Evolutionary conservation across 2,329 filamentous ascomycete species (phyloP).

Genomic region (Cryphonectria radicalis): DNA sequence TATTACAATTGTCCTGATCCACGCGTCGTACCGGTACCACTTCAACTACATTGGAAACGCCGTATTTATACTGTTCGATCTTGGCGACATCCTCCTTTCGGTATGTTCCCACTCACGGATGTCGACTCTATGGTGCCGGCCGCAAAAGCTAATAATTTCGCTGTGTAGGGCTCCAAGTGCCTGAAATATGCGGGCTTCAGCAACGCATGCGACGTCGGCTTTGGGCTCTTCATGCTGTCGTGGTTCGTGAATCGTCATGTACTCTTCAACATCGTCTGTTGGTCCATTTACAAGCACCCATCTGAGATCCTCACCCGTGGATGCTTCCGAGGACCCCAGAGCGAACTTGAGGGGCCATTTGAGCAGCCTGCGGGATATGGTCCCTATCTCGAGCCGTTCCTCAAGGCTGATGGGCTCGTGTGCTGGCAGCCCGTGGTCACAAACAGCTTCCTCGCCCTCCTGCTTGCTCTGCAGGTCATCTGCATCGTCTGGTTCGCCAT

Average conservation of each 20-base stretch:
- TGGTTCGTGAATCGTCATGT: constrained; percentile 88
- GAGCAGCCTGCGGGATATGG: constrained; percentile 53
- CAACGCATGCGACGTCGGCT: constrained; percentile 77
- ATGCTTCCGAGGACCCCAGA: constrained; percentile 69
- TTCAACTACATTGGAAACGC: constrained; percentile 86
- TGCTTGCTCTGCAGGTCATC: constrained; percentile 78
- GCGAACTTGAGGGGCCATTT: constrained; percentile 59
- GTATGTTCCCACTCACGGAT: constrained; percentile 53
- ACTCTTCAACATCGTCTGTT: constrained; percentile 78
- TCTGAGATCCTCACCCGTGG: constrained; percentile 66
- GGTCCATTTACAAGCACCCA: constrained; percentile 75
- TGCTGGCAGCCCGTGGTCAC: constrained; percentile 80
- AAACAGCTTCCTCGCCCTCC: constrained; percentile 75
- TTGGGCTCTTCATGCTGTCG: constrained; percentile 81
- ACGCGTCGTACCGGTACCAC: constrained; percentile 83
- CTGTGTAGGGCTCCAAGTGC: constrained; percentile 79
- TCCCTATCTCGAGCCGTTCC: constrained; percentile 75
- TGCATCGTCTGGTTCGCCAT: constrained; percentile 86
- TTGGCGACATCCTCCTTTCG: constrained; percentile 86
- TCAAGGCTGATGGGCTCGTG: constrained; percentile 70
- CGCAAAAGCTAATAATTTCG: constrained; percentile 29
- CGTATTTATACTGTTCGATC: constrained; percentile 90
- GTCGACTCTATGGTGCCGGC: neutral
- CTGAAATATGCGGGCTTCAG: constrained; percentile 86
- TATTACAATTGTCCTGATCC: constrained; percentile 81